Percentiles rank a stretch among this genome's conserved stretches.
Conservation (phyloP, 768 basidiomycete genomes). For the Tulasnella sp. region DNA sequence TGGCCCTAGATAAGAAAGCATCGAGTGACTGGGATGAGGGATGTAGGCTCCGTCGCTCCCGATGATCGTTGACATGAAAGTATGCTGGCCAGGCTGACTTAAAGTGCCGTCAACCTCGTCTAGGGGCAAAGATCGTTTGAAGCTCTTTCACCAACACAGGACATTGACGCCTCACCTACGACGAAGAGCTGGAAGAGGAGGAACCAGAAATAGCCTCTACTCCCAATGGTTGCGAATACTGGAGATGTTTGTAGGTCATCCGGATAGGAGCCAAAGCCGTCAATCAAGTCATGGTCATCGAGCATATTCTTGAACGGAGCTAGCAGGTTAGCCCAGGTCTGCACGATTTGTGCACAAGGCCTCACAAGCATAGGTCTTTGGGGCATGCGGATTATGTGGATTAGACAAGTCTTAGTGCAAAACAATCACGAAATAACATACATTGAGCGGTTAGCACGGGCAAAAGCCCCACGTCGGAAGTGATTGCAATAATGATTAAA, state of each 20-base stretch:
- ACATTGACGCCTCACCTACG: conserved; percentile 40
- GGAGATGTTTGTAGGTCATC: conserved; percentile 64
- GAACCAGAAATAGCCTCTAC: conserved; percentile 83
- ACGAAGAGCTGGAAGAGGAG: conserved; percentile 91
- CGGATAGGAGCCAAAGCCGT: conserved; percentile 80
- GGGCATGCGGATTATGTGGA: background rate
- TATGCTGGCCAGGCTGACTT: conserved; percentile 48
- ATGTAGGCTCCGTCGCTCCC: conserved; percentile 70
- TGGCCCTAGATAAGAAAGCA: conserved; percentile 70
- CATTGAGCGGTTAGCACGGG: conserved; percentile 83
- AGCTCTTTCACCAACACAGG: background rate
- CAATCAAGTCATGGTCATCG: conserved; percentile 41
- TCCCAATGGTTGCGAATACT: conserved; percentile 71
- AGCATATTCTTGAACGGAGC: conserved; percentile 35
- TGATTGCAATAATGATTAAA: conserved; percentile 85
- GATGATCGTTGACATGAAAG: conserved; percentile 59
- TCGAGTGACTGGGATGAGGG: conserved; percentile 70
- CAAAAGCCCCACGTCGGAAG: conserved; percentile 84
- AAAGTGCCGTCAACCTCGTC: conserved; percentile 66
- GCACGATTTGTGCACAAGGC: background rate
- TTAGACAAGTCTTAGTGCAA: background rate
- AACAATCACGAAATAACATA: conserved; percentile 31
- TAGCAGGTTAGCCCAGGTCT: background rate
- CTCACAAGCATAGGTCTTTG: conserved; percentile 13
- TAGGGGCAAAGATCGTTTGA: conserved; percentile 20